Conservation (phyloP, 331 rosid species). For the Acacia pycnantha region DNA sequence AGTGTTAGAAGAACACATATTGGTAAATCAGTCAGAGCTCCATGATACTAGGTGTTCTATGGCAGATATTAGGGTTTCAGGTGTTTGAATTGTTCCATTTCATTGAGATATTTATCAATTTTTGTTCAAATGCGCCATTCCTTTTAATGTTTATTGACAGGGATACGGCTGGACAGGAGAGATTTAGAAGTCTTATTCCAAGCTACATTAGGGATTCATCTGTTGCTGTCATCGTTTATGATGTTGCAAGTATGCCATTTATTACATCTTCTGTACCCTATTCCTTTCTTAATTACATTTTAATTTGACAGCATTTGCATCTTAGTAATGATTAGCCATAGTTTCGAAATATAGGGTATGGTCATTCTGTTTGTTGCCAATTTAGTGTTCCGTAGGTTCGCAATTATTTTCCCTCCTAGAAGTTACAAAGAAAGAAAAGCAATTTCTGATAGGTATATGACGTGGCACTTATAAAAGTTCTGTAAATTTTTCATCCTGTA, state of each 20-base stretch:
- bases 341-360: conserved; percentile 10
- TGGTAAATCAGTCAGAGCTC: background rate
- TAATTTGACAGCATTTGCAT: conserved; percentile 8
- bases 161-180: conserved; percentile 99
- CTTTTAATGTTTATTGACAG: conserved; percentile 33
- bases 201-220: conserved; percentile 98
- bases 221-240: conserved; percentile 92
- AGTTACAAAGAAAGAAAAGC: background rate
- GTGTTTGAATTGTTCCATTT: background rate
- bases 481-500: background rate
- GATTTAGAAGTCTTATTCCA: conserved; percentile 97
- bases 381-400: conserved; percentile 12
- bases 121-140: conserved; percentile 1
- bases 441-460: conserved; percentile 5
- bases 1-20: background rate
- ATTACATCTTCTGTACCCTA: conserved; percentile 1
- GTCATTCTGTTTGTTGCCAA: background rate
- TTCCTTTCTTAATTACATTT: conserved; percentile 14
- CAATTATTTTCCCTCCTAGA: conserved; percentile 13
- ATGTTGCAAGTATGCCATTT: conserved; percentile 84
- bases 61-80: background rate
- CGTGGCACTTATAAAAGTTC: background rate
- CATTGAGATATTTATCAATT: background rate
- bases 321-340: conserved; percentile 20
- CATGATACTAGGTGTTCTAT: background rate